Evolutionary conservation across 2,329 filamentous ascomycete species (phyloP).

Genomic region (Monosporascus ibericus): DNA sequence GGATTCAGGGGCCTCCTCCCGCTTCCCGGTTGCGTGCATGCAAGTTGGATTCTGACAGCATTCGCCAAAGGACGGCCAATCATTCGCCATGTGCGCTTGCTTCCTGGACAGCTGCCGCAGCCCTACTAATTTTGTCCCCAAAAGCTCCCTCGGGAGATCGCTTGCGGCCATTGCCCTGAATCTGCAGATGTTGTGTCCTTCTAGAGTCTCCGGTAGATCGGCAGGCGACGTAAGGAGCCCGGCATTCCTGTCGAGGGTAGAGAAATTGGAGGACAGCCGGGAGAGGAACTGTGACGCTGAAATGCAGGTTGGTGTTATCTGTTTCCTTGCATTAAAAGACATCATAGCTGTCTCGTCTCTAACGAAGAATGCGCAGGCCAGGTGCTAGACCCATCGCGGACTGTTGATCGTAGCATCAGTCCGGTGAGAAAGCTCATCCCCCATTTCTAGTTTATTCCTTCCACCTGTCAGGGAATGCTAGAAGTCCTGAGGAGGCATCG

Average conservation of each 20-base stretch:
- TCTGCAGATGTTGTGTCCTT: conserved; percentile 17
- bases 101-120: conserved; percentile 15
- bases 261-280: background rate
- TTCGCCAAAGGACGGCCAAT: background rate
- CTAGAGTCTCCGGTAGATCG: conserved; percentile 22
- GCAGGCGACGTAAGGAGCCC: conserved; percentile 10
- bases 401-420: too few relatives aligned
- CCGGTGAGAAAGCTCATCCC: too few relatives aligned
- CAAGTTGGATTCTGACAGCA: background rate
- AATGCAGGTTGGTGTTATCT: background rate
- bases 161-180: conserved; percentile 14
- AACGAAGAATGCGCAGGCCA: too few relatives aligned
- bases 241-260: conserved; percentile 1
- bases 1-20: background rate
- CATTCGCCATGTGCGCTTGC: conserved; percentile 8
- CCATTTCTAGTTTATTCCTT: background rate
- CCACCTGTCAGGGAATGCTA: background rate
- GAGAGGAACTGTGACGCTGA: background rate
- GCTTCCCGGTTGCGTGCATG: background rate
- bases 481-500: background rate
- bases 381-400: too few relatives aligned
- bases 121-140: conserved; percentile 19
- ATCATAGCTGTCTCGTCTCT: background rate
- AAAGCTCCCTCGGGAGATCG: conserved; percentile 15
- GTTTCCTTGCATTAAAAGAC: background rate